Conservation (phyloP, 257 asterid species). For the Gentiana straminea region DNA sequence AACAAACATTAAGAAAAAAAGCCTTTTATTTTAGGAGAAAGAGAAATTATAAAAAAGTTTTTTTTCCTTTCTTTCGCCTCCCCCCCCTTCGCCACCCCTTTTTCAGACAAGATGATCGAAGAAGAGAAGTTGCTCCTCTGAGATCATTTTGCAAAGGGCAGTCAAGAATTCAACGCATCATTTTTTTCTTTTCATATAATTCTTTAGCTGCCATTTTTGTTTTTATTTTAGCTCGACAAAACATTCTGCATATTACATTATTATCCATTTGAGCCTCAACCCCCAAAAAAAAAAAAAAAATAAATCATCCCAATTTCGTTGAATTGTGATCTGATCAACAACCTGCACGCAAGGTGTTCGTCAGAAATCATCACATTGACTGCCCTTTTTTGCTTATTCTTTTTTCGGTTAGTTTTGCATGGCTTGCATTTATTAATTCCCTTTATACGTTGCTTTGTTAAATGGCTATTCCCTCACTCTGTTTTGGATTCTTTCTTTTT, state of each 20-base stretch:
- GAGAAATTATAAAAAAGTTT: slow-evolving; percentile 28
- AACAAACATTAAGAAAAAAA: not conserved
- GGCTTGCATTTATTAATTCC: slow-evolving; percentile 15
- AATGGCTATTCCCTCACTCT: slow-evolving; percentile 25
- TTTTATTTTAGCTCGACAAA: not conserved
- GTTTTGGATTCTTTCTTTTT: slow-evolving; percentile 5
- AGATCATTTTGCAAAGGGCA: slow-evolving; percentile 80
- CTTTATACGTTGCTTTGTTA: slow-evolving; percentile 25
- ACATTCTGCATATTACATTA: not conserved
- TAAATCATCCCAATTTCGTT: not conserved
- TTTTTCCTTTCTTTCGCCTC: slow-evolving; percentile 13
- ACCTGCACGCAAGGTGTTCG: slow-evolving; percentile 10
- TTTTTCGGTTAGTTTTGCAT: slow-evolving; percentile 28
- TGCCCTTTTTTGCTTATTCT: slow-evolving; percentile 23
- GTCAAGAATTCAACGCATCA: slow-evolving; percentile 22
- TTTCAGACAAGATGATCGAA: slow-evolving; percentile 80
- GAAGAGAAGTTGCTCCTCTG: slow-evolving; percentile 73
- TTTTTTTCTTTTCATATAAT: not conserved
- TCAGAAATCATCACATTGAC: slow-evolving; percentile 11
- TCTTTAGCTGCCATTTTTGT: slow-evolving; percentile 15
- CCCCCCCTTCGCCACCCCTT: slow-evolving; percentile 17
- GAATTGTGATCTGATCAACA: not conserved
- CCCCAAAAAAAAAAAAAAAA: too few species aligned
- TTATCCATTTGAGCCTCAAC: too few species aligned
- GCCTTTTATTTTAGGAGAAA: slow-evolving; percentile 26